phyloP scores from a whole-genome alignment of 306 rosid genomes.

The Vigna hirtella region DNA sequence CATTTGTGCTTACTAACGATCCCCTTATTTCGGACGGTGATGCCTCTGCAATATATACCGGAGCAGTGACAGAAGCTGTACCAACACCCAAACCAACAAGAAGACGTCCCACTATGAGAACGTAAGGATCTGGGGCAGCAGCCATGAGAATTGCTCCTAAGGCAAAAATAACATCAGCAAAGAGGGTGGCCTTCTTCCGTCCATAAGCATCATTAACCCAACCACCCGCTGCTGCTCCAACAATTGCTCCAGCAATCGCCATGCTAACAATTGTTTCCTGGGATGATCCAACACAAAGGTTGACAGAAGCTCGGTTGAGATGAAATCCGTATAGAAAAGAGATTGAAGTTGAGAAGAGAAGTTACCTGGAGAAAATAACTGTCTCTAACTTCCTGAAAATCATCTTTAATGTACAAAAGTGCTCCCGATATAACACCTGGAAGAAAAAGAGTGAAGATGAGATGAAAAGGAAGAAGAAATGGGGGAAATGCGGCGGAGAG shows the following conservation, averaged over 20 bases:
- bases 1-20: conserved; percentile 84
- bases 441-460: background rate
- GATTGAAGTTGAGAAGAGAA: background rate
- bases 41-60: conserved; percentile 92
- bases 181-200: conserved; percentile 87
- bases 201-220: conserved; percentile 89
- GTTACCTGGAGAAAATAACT: conserved; percentile 54
- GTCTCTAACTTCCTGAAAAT: conserved; percentile 45
- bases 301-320: too few relatives aligned
- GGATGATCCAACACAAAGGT: background rate
- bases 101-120: conserved; percentile 82
- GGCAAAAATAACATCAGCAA: conserved; percentile 77
- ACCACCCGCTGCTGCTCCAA: conserved; percentile 91
- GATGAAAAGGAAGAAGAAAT: background rate
- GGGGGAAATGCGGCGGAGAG: background rate
- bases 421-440: conserved; percentile 62
- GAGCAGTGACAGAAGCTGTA: conserved; percentile 87
- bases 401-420: conserved; percentile 59
- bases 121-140: conserved; percentile 81
- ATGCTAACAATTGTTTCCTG: conserved; percentile 96
- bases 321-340: too few relatives aligned
- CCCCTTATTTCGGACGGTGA: conserved; percentile 95
- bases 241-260: conserved; percentile 89
- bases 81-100: conserved; percentile 86
- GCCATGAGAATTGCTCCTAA: conserved; percentile 84